A percentile compares a stretch with the other conserved stretches of the same genome.
Evolutionary conservation across 192 early-diverging fungal genomes (phyloP).

Genomic region (Phlyctochytrium arcticum): DNA sequence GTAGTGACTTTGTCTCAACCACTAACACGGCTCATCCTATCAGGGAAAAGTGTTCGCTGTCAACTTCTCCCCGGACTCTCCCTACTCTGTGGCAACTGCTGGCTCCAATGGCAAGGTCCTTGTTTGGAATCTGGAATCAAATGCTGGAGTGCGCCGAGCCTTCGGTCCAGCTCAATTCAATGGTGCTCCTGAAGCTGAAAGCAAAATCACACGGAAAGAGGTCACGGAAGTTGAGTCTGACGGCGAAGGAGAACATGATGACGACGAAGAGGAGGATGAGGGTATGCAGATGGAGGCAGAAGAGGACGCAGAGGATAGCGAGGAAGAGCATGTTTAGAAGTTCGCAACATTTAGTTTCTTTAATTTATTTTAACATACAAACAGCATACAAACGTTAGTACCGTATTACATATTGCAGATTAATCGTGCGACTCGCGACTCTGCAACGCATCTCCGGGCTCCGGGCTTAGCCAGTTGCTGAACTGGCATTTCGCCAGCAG

Average conservation of each 20-base stretch:
- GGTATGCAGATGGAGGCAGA: slow-evolving; percentile 29
- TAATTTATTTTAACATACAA: too few species aligned
- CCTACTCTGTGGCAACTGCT: slow-evolving; percentile 81
- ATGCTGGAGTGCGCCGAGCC: slow-evolving; percentile 71
- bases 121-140: slow-evolving; percentile 90
- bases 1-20: slow-evolving; percentile 1
- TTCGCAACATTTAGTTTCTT: too few species aligned
- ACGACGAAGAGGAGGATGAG: slow-evolving; percentile 32
- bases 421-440: too few species aligned
- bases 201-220: slow-evolving; percentile 16
- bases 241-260: slow-evolving; percentile 31
- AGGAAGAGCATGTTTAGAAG: slow-evolving; percentile 25
- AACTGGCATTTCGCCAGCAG: too few species aligned
- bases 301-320: slow-evolving; percentile 29
- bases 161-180: slow-evolving; percentile 37
- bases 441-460: too few species aligned
- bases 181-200: not conserved
- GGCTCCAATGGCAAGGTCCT: slow-evolving; percentile 87
- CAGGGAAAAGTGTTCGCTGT: slow-evolving; percentile 77
- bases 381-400: too few species aligned
- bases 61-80: slow-evolving; percentile 86
- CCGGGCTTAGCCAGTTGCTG: too few species aligned
- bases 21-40: slow-evolving; percentile 7
- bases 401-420: too few species aligned
- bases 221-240: slow-evolving; percentile 30